Percentiles rank a stretch among this genome's conserved stretches.
These are phyloP conservation scores for Zoysia matrella DNA, from an alignment of 202 grass and related monocot species.

Conservation along the genomic window DNA sequence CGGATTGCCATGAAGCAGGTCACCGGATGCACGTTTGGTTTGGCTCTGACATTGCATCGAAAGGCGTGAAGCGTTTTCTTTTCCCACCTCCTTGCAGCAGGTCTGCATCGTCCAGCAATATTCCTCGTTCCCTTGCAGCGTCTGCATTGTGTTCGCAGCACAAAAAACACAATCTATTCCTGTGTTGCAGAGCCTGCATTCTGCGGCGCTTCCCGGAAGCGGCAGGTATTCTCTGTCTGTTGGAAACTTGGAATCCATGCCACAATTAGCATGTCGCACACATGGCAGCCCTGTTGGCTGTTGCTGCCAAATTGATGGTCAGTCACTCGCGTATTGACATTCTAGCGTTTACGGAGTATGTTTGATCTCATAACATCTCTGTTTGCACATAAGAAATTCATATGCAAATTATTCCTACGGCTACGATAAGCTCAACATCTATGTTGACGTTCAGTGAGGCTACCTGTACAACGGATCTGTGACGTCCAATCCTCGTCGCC, in stretches of 20 bases:
- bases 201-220: neutral
- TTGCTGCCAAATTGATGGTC: neutral
- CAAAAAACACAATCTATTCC: neutral
- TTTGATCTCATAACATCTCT: neutral
- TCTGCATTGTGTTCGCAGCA: neutral
- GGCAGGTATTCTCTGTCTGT: neutral
- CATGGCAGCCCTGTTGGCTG: no score
- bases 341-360: neutral
- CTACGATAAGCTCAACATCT: neutral
- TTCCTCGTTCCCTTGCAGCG: neutral
- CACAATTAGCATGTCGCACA: neutral
- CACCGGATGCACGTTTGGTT: neutral
- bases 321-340: neutral
- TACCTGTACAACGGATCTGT: slow-evolving; percentile 34
- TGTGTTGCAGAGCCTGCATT: neutral
- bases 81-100: no score
- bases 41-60: neutral
- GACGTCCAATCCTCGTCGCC: neutral
- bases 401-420: neutral
- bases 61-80: neutral
- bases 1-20: slow-evolving; percentile 23
- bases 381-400: neutral
- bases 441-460: neutral
- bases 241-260: neutral
- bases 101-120: slow-evolving; percentile 7